Conservation (phyloP, 2,329 filamentous ascomycete species). For the Alternaria infectoria region DNA sequence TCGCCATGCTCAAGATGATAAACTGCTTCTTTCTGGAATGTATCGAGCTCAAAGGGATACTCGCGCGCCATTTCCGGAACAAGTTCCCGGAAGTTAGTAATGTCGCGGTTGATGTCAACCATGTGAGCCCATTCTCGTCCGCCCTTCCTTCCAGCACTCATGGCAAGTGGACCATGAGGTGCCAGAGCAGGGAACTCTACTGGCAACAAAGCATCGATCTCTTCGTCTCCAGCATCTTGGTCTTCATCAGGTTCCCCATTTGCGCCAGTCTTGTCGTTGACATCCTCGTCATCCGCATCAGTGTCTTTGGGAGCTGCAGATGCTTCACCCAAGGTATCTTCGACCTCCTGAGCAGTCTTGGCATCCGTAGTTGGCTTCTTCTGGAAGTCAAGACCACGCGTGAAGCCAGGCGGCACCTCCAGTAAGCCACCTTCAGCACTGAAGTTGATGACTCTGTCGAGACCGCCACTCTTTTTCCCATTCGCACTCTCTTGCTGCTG, state of each 20-base stretch:
- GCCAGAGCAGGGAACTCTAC: constrained; percentile 93
- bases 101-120: constrained; percentile 92
- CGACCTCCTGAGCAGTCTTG: constrained; percentile 72
- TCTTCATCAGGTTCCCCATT: constrained; percentile 52
- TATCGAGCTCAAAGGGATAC: constrained; percentile 97
- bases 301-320: constrained; percentile 38
- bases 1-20: constrained; percentile 97
- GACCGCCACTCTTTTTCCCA: constrained; percentile 54
- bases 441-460: constrained; percentile 88
- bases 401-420: constrained; percentile 81
- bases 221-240: constrained; percentile 57
- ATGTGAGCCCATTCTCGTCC: constrained; percentile 97
- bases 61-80: constrained; percentile 95
- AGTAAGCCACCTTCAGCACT: constrained; percentile 78
- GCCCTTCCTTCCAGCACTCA: constrained; percentile 73
- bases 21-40: constrained; percentile 97
- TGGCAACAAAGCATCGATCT: constrained; percentile 85
- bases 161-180: constrained; percentile 76
- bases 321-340: constrained; percentile 65
- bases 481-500: constrained; percentile 55
- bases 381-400: constrained; percentile 76
- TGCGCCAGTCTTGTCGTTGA: constrained; percentile 27
- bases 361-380: constrained; percentile 63
- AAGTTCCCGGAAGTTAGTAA: constrained; percentile 90
- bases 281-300: constrained; percentile 34